These are phyloP conservation scores for Bjerkandera adusta DNA, from an alignment of 1,284 basidiomycete genomes.

Conservation along the genomic window DNA sequence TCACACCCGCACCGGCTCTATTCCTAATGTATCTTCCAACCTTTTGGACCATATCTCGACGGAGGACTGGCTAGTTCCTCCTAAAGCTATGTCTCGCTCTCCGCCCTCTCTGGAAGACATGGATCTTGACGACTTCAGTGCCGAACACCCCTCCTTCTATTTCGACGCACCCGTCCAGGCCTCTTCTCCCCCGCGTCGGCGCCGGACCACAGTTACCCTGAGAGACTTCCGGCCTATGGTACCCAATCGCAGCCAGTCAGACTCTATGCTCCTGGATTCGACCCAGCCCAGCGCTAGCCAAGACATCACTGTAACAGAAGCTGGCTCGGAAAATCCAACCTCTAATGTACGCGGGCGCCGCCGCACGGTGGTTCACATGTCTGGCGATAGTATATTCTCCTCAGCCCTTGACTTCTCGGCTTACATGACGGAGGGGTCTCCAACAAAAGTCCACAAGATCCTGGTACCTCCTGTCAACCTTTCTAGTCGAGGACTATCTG, in stretches of 20 bases:
- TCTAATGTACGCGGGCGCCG: conserved; percentile 23
- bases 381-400: conserved; percentile 35
- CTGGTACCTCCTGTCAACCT: conserved; percentile 12
- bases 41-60: conserved; percentile 21
- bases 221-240: conserved; percentile 4
- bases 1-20: conserved; percentile 28
- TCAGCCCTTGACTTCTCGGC: conserved; percentile 32
- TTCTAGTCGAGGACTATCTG: conserved; percentile 7
- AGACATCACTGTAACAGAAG: conserved; percentile 1
- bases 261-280: conserved; percentile 13
- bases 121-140: conserved; percentile 20
- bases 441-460: conserved; percentile 3
- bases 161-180: conserved; percentile 27
- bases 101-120: conserved; percentile 18
- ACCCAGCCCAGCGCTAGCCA: conserved; percentile 1
- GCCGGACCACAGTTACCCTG: conserved; percentile 17
- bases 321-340: conserved; percentile 3
- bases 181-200: conserved; percentile 31
- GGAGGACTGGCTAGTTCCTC: conserved; percentile 31
- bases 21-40: conserved; percentile 20
- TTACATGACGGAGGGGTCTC: conserved; percentile 21
- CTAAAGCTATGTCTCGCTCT: conserved; percentile 25
- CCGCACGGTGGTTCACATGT: conserved; percentile 26
- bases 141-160: conserved; percentile 29
- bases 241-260: too few relatives aligned